A percentile compares a stretch with the other conserved stretches of the same genome.
Evolutionary conservation across 2,329 filamentous ascomycete genomes (phyloP).

Genomic region (Fusarium agapanthi): DNA sequence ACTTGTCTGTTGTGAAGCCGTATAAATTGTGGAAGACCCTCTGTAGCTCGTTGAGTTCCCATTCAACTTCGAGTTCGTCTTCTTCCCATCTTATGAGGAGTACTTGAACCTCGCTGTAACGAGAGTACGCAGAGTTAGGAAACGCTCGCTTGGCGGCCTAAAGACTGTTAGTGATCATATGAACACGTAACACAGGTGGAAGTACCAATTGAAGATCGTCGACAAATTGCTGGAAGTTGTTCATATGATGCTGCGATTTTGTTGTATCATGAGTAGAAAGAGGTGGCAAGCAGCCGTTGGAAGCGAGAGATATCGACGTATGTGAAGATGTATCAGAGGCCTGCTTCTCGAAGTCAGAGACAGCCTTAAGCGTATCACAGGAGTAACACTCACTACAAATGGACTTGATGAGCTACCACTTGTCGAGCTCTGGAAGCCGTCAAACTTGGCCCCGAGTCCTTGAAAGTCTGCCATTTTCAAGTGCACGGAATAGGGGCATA

Average conservation of each 20-base stretch:
- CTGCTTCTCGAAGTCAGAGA: conserved; percentile 31
- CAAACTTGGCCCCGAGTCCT: conserved; percentile 37
- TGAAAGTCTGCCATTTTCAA: conserved; percentile 35
- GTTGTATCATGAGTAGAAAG: conserved; percentile 39
- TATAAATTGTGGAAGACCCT: conserved; percentile 34
- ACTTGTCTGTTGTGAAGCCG: conserved; percentile 34
- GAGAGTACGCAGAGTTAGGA: conserved; percentile 40
- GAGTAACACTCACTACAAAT: conserved; percentile 33
- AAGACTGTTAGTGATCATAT: not conserved
- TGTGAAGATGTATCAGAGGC: conserved; percentile 41
- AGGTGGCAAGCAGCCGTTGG: conserved; percentile 33
- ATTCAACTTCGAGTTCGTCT: conserved; percentile 40
- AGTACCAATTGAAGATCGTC: conserved; percentile 35
- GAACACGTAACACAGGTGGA: too few species aligned
- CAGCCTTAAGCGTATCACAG: not conserved
- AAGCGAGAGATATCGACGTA: conserved; percentile 37
- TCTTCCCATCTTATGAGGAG: conserved; percentile 41
- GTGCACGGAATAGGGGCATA: too few species aligned
- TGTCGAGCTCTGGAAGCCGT: conserved; percentile 38
- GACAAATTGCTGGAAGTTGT: conserved; percentile 33
- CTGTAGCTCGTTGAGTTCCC: conserved; percentile 35
- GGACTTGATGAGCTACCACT: conserved; percentile 36
- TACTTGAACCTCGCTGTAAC: conserved; percentile 40
- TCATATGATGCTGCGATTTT: conserved; percentile 41
- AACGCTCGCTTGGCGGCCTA: conserved; percentile 40